Base-by-base conservation (phyloP, 441 rosid species). In the Arabidopsis hybrid region DNA sequence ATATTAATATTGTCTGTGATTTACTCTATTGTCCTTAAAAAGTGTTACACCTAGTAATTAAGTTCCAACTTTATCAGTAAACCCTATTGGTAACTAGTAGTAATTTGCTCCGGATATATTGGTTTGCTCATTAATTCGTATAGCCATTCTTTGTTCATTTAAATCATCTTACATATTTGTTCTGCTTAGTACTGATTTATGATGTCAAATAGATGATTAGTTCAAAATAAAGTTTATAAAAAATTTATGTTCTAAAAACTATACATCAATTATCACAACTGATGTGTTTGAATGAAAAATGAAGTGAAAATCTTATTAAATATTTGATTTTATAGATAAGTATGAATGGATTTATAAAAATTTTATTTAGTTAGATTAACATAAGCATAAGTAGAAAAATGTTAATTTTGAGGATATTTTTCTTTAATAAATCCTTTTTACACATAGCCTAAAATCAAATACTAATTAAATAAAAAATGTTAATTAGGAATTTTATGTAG, bases 41-140 rank as follows among this genome's bases (percentile, higher is more conserved):
- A 12, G 17, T 52, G 57, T 67, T 60, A 42, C 62, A 59, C 18
- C 5, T 67, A 52, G 63, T 74, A 52, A 51, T 52, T 43, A 51
- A 52, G 69, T 60, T 67, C 8, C 67, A 42, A 39, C 55, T 16
- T 49, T 59, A 50, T 18, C 7, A 40, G 31, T 59, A 74, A 6
- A 29, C 66, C 53, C 3, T 66, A n/a, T 42, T 32, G 73, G 39
- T 58, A 17, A 17, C 14, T 38, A 26, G 4, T 49, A 49, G 12
- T 46, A 52, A 64, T 50, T 29, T 12, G 47, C 13, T 57, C 21
- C 9, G 3, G 46, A n/a, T n/a, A 45, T 32, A 45, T 32, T 69
- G 2, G 7, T 13, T 17, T 16, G 32, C 45, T 31, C 34, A 32
- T 16, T 32, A 16, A 14, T 35, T 35, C 31, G 18, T 18, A 5